phyloP scores from a whole-genome alignment of 768 basidiomycete genomes.

The Boletus eberwhitei region DNA sequence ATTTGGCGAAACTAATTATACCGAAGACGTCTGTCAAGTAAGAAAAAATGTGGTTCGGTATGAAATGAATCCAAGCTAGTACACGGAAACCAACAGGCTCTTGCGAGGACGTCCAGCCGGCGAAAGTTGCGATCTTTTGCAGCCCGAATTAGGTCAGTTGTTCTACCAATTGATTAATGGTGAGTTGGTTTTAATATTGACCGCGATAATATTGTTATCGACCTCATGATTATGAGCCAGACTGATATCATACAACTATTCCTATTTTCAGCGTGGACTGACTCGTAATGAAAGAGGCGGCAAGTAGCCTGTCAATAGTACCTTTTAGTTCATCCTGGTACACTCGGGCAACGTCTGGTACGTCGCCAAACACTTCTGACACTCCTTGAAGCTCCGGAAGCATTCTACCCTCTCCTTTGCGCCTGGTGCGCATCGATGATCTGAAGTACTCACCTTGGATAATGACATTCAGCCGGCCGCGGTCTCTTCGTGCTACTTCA shows the following conservation, averaged over 20 bases:
- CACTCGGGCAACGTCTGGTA: constrained; percentile 1
- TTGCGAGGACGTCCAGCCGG: no score
- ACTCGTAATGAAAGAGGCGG: constrained; percentile 3
- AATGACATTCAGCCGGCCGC: constrained; percentile 16
- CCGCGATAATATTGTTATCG: not conserved
- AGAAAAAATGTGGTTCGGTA: not conserved
- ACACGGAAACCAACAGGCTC: no score
- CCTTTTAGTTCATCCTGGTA: not conserved
- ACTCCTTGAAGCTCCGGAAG: not conserved
- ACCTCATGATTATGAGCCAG: not conserved
- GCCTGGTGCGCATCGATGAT: constrained; percentile 32
- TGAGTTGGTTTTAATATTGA: constrained; percentile 2
- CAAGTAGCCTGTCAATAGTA: not conserved
- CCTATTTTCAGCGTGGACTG: constrained; percentile 5
- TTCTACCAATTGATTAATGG: not conserved
- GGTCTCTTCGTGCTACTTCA: constrained; percentile 7
- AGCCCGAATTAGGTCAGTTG: no score
- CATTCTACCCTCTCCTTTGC: constrained; percentile 12
- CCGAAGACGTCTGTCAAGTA: not conserved
- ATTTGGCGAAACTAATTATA: not conserved
- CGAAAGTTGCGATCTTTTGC: no score
- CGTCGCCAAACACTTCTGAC: not conserved
- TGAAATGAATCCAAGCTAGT: not conserved
- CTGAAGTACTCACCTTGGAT: constrained; percentile 10
- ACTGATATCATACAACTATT: constrained; percentile 2